Conservation (phyloP, 306 rosid species). For the Acacia confusa region DNA sequence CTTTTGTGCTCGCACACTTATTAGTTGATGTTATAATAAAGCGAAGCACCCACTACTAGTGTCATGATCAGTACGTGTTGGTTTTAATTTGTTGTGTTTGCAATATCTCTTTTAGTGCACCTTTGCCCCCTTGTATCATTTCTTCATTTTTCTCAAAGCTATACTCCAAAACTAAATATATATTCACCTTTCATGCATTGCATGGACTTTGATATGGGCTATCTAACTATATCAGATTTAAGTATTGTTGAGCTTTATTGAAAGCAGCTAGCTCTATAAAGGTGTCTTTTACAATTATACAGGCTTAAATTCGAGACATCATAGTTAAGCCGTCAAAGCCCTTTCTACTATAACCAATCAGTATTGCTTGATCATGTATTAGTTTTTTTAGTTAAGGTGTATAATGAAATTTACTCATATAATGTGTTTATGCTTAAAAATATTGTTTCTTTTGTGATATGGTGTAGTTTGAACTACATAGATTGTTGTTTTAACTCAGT, state of each 20-base stretch:
- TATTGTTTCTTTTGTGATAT: neutral
- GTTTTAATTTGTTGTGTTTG: conserved; percentile 3
- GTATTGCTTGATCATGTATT: too few species aligned
- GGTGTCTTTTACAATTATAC: too few species aligned
- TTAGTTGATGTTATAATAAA: conserved; percentile 47
- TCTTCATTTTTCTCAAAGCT: neutral
- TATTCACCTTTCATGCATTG: neutral
- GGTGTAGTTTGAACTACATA: neutral
- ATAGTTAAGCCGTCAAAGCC: too few species aligned
- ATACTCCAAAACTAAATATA: neutral
- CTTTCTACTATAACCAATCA: too few species aligned
- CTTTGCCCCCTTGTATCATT: neutral
- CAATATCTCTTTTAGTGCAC: conserved; percentile 34
- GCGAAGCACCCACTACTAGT: conserved; percentile 62
- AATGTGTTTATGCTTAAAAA: neutral
- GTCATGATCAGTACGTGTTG: conserved; percentile 34
- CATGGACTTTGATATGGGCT: too few species aligned
- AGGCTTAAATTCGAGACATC: too few species aligned
- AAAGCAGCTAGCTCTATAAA: too few species aligned
- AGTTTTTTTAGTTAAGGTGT: too few species aligned
- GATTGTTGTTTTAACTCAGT: neutral
- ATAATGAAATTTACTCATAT: neutral
- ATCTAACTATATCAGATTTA: too few species aligned
- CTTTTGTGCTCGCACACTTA: conserved; percentile 32
- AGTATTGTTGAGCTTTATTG: too few species aligned